These are phyloP conservation scores for Metschnikowia santaceciliae DNA, from an alignment of 805 yeast species.

Conservation along the genomic window DNA sequence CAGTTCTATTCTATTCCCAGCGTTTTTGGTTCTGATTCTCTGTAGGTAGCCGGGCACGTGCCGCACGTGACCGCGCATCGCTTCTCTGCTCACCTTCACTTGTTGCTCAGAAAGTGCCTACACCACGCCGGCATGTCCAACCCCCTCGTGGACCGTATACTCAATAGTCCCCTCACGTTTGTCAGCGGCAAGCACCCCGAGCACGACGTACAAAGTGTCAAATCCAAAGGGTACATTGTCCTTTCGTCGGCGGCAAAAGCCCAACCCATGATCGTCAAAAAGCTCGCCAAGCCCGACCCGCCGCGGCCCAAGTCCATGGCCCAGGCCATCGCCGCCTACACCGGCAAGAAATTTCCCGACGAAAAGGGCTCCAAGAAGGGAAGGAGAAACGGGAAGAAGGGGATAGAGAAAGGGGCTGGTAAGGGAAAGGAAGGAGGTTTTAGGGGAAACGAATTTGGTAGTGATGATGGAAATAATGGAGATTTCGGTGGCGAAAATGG, in stretches of 20 bases:
- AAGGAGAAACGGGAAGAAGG: conserved; percentile 23
- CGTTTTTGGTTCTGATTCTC: too few species aligned
- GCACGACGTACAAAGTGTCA: conserved; percentile 13
- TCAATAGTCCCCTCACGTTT: conserved; percentile 60
- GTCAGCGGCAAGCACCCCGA: conserved; percentile 48
- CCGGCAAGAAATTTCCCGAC: conserved; percentile 48
- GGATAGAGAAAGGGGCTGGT: too few species aligned
- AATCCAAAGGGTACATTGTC: conserved; percentile 16
- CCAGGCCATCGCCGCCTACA: conserved; percentile 55
- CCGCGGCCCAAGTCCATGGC: conserved; percentile 43
- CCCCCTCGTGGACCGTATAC: conserved; percentile 61
- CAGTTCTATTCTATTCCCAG: too few species aligned
- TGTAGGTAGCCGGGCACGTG: too few species aligned
- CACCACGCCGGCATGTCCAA: conserved; percentile 21
- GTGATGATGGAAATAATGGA: neutral
- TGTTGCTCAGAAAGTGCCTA: neutral
- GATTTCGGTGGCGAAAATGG: too few species aligned
- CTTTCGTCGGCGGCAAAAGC: conserved; percentile 10
- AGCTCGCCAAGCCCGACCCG: conserved; percentile 7
- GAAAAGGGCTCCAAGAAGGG: conserved; percentile 31
- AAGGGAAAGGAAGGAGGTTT: neutral
- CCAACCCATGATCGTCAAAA: conserved; percentile 2
- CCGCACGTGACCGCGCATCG: neutral
- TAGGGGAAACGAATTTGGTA: neutral
- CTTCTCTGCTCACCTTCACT: neutral